These are phyloP conservation scores for Wickerhamiella kurtzmanii DNA, from an alignment of 805 yeast species.

Conservation along the genomic window DNA sequence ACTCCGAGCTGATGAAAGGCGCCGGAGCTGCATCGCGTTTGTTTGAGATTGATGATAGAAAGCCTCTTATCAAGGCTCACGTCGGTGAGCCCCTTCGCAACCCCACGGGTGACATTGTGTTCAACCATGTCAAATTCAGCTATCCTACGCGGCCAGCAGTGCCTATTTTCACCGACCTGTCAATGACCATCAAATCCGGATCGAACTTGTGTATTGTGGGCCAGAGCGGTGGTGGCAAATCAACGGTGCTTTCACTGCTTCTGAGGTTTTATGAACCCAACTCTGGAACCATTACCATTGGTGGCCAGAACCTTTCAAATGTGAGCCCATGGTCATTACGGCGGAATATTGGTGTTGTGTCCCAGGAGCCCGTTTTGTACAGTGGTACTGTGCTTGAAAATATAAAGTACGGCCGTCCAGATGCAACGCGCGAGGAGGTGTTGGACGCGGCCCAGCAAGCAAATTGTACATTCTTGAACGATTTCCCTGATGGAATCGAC, in stretches of 20 bases:
- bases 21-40: conserved; percentile 89
- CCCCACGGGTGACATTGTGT: conserved; percentile 35
- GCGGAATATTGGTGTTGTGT: conserved; percentile 71
- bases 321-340: conserved; percentile 64
- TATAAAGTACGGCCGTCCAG: conserved; percentile 56
- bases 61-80: conserved; percentile 57
- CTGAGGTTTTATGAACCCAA: conserved; percentile 73
- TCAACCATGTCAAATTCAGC: conserved; percentile 50
- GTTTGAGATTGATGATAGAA: conserved; percentile 70
- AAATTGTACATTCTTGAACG: conserved; percentile 59
- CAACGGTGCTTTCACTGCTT: conserved; percentile 68
- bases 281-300: conserved; percentile 49
- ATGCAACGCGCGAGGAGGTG: conserved; percentile 47
- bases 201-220: conserved; percentile 90
- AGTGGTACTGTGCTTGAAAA: conserved; percentile 78
- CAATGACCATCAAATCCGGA: conserved; percentile 55
- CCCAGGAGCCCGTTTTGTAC: conserved; percentile 82
- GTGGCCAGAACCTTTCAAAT: conserved; percentile 46
- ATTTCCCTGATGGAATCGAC: conserved; percentile 70
- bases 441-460: conserved; percentile 53
- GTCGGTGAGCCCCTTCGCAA: conserved; percentile 38
- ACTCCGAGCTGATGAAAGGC: conserved; percentile 92
- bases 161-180: conserved; percentile 46
- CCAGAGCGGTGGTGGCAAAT: conserved; percentile 94
- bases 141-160: conserved; percentile 79